Percentiles rank a stretch among this genome's conserved stretches.
Evolutionary conservation across 176 grass and related monocot species (phyloP).

Genomic region (Avena atlantica): DNA sequence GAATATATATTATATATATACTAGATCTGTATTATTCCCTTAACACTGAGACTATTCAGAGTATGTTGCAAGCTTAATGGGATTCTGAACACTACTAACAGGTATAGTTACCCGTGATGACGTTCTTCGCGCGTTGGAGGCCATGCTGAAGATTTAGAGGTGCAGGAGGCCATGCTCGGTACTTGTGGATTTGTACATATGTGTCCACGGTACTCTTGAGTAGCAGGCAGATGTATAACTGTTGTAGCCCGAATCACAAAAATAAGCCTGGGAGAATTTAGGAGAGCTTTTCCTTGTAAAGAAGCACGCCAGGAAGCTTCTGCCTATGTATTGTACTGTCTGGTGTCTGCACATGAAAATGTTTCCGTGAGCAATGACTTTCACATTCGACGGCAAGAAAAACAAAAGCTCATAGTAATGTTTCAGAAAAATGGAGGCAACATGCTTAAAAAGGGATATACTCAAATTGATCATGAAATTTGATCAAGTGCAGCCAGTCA

Average conservation of each 20-base stretch:
- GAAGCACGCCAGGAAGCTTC: constrained; percentile 19
- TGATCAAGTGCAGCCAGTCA: not conserved
- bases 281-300: constrained; percentile 42
- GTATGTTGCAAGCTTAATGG: constrained; percentile 27
- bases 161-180: not conserved
- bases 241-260: constrained; percentile 28
- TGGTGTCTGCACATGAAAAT: constrained; percentile 35
- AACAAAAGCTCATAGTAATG: constrained; percentile 5
- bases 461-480: not conserved
- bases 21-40: constrained; percentile 34
- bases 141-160: constrained; percentile 58
- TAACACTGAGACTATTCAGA: constrained; percentile 16
- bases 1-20: not conserved
- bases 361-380: constrained; percentile 36
- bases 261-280: constrained; percentile 32
- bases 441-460: not conserved
- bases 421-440: constrained; percentile 16
- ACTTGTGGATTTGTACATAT: constrained; percentile 57
- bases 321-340: constrained; percentile 19
- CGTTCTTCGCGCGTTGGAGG: constrained; percentile 76
- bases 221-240: constrained; percentile 36
- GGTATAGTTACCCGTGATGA: constrained; percentile 87
- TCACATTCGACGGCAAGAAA: not conserved
- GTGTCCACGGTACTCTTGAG: constrained; percentile 27
- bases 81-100: constrained; percentile 52